Evolutionary conservation across 2,329 filamentous ascomycete genomes (phyloP).

Genomic region (Pyrenophora seminiperda): DNA sequence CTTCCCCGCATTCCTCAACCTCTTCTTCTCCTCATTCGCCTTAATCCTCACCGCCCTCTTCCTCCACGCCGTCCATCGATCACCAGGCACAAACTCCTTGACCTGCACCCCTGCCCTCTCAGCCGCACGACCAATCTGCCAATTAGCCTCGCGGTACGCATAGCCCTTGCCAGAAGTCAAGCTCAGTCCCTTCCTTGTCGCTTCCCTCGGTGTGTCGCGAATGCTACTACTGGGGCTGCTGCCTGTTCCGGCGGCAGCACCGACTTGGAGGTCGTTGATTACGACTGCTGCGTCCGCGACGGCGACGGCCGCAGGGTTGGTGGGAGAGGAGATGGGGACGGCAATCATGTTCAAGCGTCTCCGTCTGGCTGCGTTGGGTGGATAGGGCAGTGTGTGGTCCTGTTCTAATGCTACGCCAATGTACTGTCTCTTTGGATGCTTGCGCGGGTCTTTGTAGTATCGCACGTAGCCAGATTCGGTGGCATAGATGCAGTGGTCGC

Average conservation of each 20-base stretch:
- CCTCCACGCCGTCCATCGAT: constrained; percentile 69
- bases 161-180: constrained; percentile 57
- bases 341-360: constrained; percentile 76
- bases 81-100: constrained; percentile 60
- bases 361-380: constrained; percentile 72
- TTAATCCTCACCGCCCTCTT: constrained; percentile 60
- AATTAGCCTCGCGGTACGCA: constrained; percentile 69
- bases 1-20: constrained; percentile 54
- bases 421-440: constrained; percentile 86
- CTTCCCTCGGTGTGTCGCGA: constrained; percentile 39
- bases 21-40: constrained; percentile 61
- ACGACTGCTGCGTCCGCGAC: too few relatives aligned
- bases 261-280: constrained; percentile 20
- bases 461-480: constrained; percentile 87
- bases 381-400: constrained; percentile 77
- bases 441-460: constrained; percentile 87
- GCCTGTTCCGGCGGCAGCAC: constrained; percentile 8
- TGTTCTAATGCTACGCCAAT: constrained; percentile 92
- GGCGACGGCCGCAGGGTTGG: constrained; percentile 25
- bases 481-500: constrained; percentile 95
- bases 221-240: constrained; percentile 20
- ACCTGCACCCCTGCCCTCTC: constrained; percentile 65
- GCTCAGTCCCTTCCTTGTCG: constrained; percentile 36
- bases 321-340: constrained; percentile 32
- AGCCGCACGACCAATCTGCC: constrained; percentile 68